phyloP scores from a whole-genome alignment of 1,284 basidiomycete genomes.

The Laetiporus sulphureus region DNA sequence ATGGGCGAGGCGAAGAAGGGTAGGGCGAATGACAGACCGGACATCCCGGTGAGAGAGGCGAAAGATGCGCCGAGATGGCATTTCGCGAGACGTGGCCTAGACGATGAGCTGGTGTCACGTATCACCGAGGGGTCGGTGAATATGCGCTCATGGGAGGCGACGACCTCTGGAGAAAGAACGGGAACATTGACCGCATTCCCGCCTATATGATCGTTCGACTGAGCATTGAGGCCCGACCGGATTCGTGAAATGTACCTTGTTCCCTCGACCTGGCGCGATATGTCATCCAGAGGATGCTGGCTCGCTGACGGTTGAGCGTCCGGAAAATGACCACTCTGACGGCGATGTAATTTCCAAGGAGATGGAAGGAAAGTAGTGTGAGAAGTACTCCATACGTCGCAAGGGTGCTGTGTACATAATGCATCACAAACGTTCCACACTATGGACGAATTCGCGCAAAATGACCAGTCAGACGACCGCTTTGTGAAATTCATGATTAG shows the following conservation, averaged over 20 bases:
- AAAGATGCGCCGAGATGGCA: conserved; percentile 14
- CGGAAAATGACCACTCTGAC: conserved; percentile 50
- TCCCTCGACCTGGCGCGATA: conserved; percentile 11
- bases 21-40: neutral
- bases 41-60: conserved; percentile 3
- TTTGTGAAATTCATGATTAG: neutral
- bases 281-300: conserved; percentile 42
- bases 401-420: conserved; percentile 40
- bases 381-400: conserved; percentile 47
- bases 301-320: conserved; percentile 53
- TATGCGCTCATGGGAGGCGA: conserved; percentile 13
- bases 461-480: too few species aligned
- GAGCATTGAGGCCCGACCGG: neutral
- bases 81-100: neutral
- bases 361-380: conserved; percentile 44
- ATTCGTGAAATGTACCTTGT: conserved; percentile 1
- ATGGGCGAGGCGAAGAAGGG: neutral
- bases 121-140: conserved; percentile 12
- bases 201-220: neutral
- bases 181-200: neutral
- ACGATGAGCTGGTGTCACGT: neutral
- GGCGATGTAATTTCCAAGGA: conserved; percentile 52
- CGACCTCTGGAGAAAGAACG: conserved; percentile 4
- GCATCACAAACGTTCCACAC: conserved; percentile 54
- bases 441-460: conserved; percentile 18